Evolutionary conservation across 2,329 filamentous ascomycete species (phyloP), one percentile per base, ranked within the genome.

Genomic region (Neurospora crassa): DNA sequence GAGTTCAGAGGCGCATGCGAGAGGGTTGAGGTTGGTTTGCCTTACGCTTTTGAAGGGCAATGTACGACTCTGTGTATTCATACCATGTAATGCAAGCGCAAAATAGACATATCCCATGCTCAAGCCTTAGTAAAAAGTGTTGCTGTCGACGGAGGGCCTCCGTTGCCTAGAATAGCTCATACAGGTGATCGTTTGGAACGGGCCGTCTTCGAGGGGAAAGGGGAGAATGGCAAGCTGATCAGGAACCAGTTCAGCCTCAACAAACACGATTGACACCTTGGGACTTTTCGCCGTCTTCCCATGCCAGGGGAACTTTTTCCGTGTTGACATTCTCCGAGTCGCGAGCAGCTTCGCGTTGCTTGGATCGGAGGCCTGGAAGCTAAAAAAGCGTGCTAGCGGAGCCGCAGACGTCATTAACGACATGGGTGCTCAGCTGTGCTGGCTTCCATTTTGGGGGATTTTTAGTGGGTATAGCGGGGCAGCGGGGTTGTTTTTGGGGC

Each of bases 351-450:
- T 73, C 71, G 10, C 40, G 70, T 59, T 45, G 68, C 34, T 74
- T 75, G 72, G 41, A 75, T 72, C 70, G 34, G 53, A 63, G 53
- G 53, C 3, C 29, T 63, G 53, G 53, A 63, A 63, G 53, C 53
- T 63, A 53, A 37, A 63, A 63, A 63, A 18, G 16, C 53, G 37
- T 20, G 29, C 71, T 34, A 42, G 72, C 70, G 73, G 73, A 75
- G 74, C 76, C 75, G 72, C 73, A 72, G 75, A 78, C 77, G 78
- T 79, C 77, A 79, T 76, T 72, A 67, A 63, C 20, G 53, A 67
- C 75, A 71, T 70, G 75, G 75, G 71, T 71, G 53, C 53, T 63
- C 53, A 63, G 53, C 53, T 63, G 53, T 63, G 53, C 53, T 63
- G 53, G 24, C 53, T 63, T 37, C 53, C 53, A 34, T 63, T 63